Evolutionary conservation across 108 stramenopile genomes (phyloP), one percentile per base, ranked within the genome.

Genomic region (Cyclotella kingstonii): DNA sequence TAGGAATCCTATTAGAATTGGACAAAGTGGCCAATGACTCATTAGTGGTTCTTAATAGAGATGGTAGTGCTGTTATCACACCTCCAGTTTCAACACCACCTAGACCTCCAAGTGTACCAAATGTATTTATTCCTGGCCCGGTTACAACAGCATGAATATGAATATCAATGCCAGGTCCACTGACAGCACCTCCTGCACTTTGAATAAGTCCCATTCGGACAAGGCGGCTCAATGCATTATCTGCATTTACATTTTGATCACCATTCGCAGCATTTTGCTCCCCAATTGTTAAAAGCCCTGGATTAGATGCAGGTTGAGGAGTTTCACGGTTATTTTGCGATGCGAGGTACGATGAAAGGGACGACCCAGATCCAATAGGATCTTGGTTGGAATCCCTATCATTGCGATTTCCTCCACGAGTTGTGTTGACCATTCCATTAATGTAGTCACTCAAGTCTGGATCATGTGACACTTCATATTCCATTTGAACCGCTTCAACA

Each of bases 91-190:
- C 69, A 18, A 40, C 39, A 29, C 60, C 68, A 25, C 78, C 82
- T 30, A 63, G 41, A 0, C 68, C 74, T 1, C 64, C 78, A 34
- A 41, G 12, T 9, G 55, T 35, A 26, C 64, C 78, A 34, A 41
- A 14, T 9, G 55, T 35, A 26, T 35, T 40, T 64, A 78, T 79
- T 18, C 81, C 82, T 0, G 88, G 88, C 23, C 84, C 81, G 19
- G 86, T 91, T 2, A 91, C 93, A 57, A 91, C 78, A 3, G 90
- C 93, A 57, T 95, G 93, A 31, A 95, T 91, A 46, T 95, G 93
- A 82, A 95, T 91, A 54, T 94, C 93, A 58, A 91, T 88, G 2
- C 88, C 88, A 11, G 81, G 72, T 25, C 81, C 71, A 46, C 53
- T 38, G 29, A 12, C 60, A 17, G 40, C 77, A 2, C 46, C 45